These are phyloP conservation scores for Chlorencoelia australis DNA, from an alignment of 2,329 filamentous ascomycete species.

Conservation along the genomic window DNA sequence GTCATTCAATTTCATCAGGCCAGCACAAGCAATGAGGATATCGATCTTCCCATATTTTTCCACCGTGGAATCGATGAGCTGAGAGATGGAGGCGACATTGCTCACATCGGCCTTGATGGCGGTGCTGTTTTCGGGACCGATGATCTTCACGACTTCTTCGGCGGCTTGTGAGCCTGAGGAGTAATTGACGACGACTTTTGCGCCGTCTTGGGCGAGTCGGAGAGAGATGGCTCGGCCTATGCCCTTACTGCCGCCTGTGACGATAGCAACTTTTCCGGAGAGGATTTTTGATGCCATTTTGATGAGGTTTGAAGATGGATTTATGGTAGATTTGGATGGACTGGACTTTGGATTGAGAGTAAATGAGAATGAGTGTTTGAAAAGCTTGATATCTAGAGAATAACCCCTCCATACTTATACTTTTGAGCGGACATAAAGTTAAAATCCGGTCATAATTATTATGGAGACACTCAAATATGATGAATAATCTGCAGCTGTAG, in stretches of 20 bases:
- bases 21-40: slow-evolving; percentile 48
- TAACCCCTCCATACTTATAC: no score
- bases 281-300: slow-evolving; percentile 16
- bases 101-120: slow-evolving; percentile 47
- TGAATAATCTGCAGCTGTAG: no score
- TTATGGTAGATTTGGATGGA: no score
- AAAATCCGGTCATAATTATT: no score
- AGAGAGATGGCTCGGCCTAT: slow-evolving; percentile 50
- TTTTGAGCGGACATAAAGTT: no score
- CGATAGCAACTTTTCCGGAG: slow-evolving; percentile 21
- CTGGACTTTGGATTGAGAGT: no score
- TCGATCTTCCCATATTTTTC: slow-evolving; percentile 45
- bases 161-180: slow-evolving; percentile 35
- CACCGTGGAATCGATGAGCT: slow-evolving; percentile 39
- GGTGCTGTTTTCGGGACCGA: slow-evolving; percentile 38
- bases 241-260: slow-evolving; percentile 41
- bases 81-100: slow-evolving; percentile 35
- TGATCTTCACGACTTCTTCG: slow-evolving; percentile 37
- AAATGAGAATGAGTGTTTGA: no score
- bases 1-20: slow-evolving; percentile 38
- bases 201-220: slow-evolving; percentile 44
- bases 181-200: slow-evolving; percentile 51
- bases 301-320: no score
- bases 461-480: no score
- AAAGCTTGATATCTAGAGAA: no score